phyloP scores from a whole-genome alignment of 2,329 filamentous ascomycete genomes.

The Metarhizium rileyi region DNA sequence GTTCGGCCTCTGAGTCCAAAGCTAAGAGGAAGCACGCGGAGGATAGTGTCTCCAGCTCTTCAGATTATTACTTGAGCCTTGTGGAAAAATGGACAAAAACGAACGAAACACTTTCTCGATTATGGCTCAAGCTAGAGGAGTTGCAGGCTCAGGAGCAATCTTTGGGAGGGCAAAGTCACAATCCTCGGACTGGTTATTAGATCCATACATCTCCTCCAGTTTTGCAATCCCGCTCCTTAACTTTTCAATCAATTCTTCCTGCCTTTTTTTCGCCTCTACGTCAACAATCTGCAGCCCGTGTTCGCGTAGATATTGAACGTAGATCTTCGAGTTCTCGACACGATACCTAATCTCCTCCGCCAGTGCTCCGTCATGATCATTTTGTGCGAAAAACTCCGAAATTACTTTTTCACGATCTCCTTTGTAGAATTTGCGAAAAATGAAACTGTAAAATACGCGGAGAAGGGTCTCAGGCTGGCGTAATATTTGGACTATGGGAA shows the following conservation, averaged over 20 bases:
- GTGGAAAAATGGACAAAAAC: too few relatives aligned
- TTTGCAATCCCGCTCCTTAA: neutral
- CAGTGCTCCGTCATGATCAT: neutral
- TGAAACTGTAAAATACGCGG: neutral
- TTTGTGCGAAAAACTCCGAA: neutral
- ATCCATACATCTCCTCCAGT: neutral
- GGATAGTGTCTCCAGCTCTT: too few relatives aligned
- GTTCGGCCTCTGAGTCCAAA: too few relatives aligned
- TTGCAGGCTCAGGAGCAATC: too few relatives aligned
- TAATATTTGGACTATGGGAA: neutral
- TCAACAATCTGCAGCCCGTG: neutral
- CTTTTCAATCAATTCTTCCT: neutral
- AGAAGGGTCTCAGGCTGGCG: neutral
- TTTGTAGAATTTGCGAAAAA: neutral
- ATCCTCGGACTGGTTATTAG: neutral
- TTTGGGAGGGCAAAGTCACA: too few relatives aligned
- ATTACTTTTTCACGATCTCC: neutral
- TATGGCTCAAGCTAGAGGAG: too few relatives aligned
- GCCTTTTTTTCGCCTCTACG: neutral
- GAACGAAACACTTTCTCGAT: too few relatives aligned
- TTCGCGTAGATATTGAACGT: slow-evolving; percentile 8
- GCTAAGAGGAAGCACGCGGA: too few relatives aligned
- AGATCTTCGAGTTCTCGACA: slow-evolving; percentile 5
- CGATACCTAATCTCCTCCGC: slow-evolving; percentile 2
- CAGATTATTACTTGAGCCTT: too few relatives aligned